Conservation (phyloP, 2,329 filamentous ascomycete genomes). For the Aspergillus ruber region DNA sequence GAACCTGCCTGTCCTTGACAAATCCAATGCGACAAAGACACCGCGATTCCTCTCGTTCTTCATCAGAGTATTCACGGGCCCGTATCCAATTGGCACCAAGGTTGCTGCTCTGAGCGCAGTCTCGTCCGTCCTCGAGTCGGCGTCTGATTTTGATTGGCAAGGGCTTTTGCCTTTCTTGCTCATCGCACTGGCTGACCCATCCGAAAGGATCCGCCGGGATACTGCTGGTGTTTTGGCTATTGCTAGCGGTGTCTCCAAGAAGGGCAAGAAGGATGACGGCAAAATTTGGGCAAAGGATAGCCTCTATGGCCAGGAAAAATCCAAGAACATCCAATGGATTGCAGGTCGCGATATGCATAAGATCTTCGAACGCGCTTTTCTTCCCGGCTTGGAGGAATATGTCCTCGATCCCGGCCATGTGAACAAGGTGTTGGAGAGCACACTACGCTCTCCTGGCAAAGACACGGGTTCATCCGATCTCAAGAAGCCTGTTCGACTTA, state of each 20-base stretch:
- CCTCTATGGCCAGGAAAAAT: constrained; percentile 57
- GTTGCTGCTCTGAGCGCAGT: constrained; percentile 62
- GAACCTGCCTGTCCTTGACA: constrained; percentile 32
- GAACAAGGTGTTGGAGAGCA: constrained; percentile 54
- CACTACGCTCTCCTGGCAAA: constrained; percentile 42
- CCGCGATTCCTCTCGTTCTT: constrained; percentile 71
- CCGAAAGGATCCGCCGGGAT: constrained; percentile 67
- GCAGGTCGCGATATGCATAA: constrained; percentile 52
- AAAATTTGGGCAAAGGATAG: constrained; percentile 55
- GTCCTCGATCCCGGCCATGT: constrained; percentile 71
- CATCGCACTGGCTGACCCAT: constrained; percentile 66
- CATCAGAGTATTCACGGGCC: constrained; percentile 65
- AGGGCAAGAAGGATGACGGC: constrained; percentile 38
- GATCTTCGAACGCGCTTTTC: constrained; percentile 60
- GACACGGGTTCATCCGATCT: constrained; percentile 46
- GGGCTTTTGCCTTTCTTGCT: constrained; percentile 76
- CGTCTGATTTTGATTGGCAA: constrained; percentile 62
- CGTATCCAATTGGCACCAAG: constrained; percentile 63
- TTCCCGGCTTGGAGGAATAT: constrained; percentile 77
- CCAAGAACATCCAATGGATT: constrained; percentile 51
- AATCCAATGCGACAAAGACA: constrained; percentile 46
- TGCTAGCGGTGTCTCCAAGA: constrained; percentile 47
- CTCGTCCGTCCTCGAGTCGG: constrained; percentile 49
- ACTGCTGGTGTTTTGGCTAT: constrained; percentile 61
- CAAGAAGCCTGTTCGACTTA: constrained; percentile 57